A percentile compares a stretch with the other conserved stretches of the same genome.
These are phyloP conservation scores for Monosporozyma aerobia DNA, from an alignment of 805 yeast genomes.

Conservation along the genomic window DNA sequence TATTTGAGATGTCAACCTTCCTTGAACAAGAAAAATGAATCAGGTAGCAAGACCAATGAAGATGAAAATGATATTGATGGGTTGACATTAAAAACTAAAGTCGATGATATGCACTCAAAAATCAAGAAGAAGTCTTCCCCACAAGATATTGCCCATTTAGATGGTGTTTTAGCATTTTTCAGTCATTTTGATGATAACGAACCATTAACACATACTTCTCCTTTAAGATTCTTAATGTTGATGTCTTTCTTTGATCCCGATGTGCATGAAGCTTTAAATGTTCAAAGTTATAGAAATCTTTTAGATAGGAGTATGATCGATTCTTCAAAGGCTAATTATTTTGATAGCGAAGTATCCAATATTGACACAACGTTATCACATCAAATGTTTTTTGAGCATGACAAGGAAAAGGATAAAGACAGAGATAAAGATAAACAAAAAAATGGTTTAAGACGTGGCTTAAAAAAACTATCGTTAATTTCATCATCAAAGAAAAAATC, in stretches of 20 bases:
- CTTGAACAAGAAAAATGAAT: not conserved
- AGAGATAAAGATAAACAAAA: constrained; percentile 2
- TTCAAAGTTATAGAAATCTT: constrained; percentile 16
- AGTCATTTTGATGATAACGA: constrained; percentile 21
- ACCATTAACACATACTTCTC: constrained; percentile 21
- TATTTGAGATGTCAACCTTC: not conserved
- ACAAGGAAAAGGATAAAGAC: not conserved
- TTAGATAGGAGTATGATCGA: constrained; percentile 9
- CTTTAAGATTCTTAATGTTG: constrained; percentile 19
- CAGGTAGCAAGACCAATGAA: not conserved
- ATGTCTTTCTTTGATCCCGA: constrained; percentile 22
- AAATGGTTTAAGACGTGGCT: constrained; percentile 17
- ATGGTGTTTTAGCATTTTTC: constrained; percentile 20
- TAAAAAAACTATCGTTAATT: constrained; percentile 19
- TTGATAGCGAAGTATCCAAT: not conserved
- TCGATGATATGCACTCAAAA: not conserved
- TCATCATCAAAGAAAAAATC: constrained; percentile 13
- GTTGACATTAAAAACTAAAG: not conserved
- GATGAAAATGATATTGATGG: not conserved
- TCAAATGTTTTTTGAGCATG: not conserved
- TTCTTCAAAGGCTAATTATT: not conserved
- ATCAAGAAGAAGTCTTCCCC: constrained; percentile 1
- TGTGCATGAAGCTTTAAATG: constrained; percentile 18
- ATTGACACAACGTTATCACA: not conserved
- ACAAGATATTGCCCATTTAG: constrained; percentile 7